Conservation (phyloP, 177 flowering plant species). For the Vitis hybrid region DNA sequence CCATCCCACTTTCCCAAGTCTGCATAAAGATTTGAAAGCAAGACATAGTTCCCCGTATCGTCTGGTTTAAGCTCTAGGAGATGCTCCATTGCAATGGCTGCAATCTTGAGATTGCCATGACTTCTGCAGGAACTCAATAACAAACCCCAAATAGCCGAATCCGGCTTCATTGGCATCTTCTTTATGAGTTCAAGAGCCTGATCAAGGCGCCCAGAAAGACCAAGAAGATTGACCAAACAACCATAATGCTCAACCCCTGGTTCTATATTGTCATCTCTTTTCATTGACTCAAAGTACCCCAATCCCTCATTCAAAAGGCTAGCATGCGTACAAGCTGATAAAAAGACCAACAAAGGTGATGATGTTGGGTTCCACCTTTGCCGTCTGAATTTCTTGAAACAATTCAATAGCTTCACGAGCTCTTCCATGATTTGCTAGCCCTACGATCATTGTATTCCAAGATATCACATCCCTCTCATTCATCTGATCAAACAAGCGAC, state of each 20-base stretch:
- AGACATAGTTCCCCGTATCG: slow-evolving; percentile 47
- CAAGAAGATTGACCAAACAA: slow-evolving; percentile 54
- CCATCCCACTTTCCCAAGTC: slow-evolving; percentile 49
- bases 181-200: slow-evolving; percentile 38
- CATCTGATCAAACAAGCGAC: too few relatives aligned
- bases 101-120: slow-evolving; percentile 41
- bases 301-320: slow-evolving; percentile 53
- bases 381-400: too few relatives aligned
- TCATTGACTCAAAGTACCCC: slow-evolving; percentile 40
- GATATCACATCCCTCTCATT: too few relatives aligned
- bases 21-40: slow-evolving; percentile 47
- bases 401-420: too few relatives aligned
- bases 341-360: slow-evolving; percentile 65
- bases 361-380: too few relatives aligned
- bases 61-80: slow-evolving; percentile 54
- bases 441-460: too few relatives aligned
- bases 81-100: slow-evolving; percentile 44
- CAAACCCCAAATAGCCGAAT: slow-evolving; percentile 64
- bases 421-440: too few relatives aligned
- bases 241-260: slow-evolving; percentile 58
- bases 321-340: slow-evolving; percentile 75
- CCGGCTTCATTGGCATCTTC: slow-evolving; percentile 68
- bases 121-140: slow-evolving; percentile 45
- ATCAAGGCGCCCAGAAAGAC: slow-evolving; percentile 44
- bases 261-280: slow-evolving; percentile 28